Base-by-base conservation (phyloP, 306 rosid species). In the Castanea mollissima region DNA sequence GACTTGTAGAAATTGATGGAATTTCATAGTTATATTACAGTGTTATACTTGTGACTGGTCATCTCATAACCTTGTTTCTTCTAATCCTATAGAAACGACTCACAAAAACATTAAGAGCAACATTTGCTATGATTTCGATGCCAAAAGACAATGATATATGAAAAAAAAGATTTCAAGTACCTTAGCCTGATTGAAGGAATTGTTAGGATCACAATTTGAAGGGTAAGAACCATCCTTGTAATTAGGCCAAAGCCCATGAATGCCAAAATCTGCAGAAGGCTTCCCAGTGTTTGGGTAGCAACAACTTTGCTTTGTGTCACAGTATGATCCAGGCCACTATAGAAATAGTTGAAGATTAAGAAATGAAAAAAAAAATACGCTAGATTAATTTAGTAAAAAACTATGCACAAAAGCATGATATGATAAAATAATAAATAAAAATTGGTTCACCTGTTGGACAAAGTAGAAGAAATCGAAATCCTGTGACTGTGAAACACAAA, bases 161-260 rank as follows among this genome's bases (percentile, higher is more conserved):
- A 0, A 41, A 8, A 41, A 8, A 38, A 38, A 35, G 2, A 38
- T 7, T 38, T 38, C 2, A 38, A 8, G 46, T 41, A 8, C 46
- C 46, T 41, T 41, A 8, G 46, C 46, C 46, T 41, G 46, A 41
- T 41, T 41, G 0, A 41, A 41, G 46, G 46, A 41, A 41, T 41
- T 41, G 12, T 41, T 8, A 8, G 94, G 76, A 78, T 89, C 93
- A 75, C 97, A 94, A 41, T 92, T 89, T 27, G 97, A 90, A 0
- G 97, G 94, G 78, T 88, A 90, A 3, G 89, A 46, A 0, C 97
- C 97, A 84, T 85, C 83, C 3, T 87, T 86, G 73, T 83, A 77
- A 76, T 92, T 94, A 38, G 97, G 98, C 97, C 98, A 91, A 0
- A 94, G 84, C 6, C 97, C 97, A 76, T 91, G 98, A 69, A 94